Evolutionary conservation across 2,329 filamentous ascomycete genomes (phyloP), one percentile per base, ranked within the genome.

Genomic region (Botrytis porri): DNA sequence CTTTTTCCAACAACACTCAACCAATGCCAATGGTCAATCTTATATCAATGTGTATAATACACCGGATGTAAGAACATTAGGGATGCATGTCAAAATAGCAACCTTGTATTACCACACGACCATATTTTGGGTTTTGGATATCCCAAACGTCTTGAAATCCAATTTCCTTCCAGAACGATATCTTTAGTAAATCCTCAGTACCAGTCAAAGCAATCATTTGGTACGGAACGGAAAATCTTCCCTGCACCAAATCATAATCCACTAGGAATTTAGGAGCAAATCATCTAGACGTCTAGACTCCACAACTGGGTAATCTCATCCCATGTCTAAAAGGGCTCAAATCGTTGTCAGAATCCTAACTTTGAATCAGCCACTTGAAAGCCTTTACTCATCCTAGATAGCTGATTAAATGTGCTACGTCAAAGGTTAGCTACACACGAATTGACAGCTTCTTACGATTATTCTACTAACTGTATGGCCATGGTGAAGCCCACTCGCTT

Each of bases 211-310:
- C 64, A 29, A 9, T 41, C 48, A 35, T 39, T 22, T 39, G 45
- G 64, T 29, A 66, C 43, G 63, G 63, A 51, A 66, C 43, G 63
- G 63, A 51, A 51, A 37, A 66, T 29, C 32, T 66, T n/a, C 64
- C 64, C 35, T 66, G 35, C 45, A 14, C 4, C 45, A 51, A 66
- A 66, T 43, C 32, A 63, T 3, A 48, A 41, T 64, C 32, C 59
- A 29, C 59, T n/a, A 39, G 59, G 59, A 51, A n/a, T 51, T 16
- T 51, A 51, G 48, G 59, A 45, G 39, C 18, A 35, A 14, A 45
- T 35, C 61, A n/a, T n/a, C 35, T 41, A 18, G 61, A 60, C 54
- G 29, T 63, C 57, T 37, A 51, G 41, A 62, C 57, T 62, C 67
- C 39, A 37, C 57, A 37, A 22, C 54, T 12, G 20, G 29, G 16